Percentiles rank a stretch among this genome's conserved stretches.
phyloP scores from a whole-genome alignment of 2,329 filamentous ascomycete genomes.

The Aspergillus neotritici region DNA sequence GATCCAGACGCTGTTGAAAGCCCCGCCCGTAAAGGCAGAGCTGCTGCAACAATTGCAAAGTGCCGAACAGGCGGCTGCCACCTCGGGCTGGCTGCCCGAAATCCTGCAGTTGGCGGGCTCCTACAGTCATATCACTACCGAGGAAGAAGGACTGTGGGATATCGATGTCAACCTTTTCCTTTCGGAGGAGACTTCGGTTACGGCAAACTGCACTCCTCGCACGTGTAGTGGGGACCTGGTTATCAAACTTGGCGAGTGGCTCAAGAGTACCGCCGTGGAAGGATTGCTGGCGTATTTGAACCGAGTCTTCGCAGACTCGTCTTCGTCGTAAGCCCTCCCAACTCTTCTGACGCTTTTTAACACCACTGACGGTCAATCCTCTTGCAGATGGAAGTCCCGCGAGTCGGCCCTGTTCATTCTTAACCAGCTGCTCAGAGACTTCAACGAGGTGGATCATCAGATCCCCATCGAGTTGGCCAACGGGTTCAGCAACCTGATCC shows the following conservation, averaged over 20 bases:
- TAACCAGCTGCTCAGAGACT: slow-evolving; percentile 77
- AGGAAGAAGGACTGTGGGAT: slow-evolving; percentile 94
- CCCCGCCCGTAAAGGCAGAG: slow-evolving; percentile 80
- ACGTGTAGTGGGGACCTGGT: slow-evolving; percentile 88
- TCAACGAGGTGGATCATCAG: slow-evolving; percentile 67
- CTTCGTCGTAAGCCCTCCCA: slow-evolving; percentile 28
- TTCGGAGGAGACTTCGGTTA: slow-evolving; percentile 89
- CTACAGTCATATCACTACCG: slow-evolving; percentile 83
- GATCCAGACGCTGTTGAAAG: slow-evolving; percentile 82
- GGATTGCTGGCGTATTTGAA: slow-evolving; percentile 73
- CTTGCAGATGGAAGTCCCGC: slow-evolving; percentile 57
- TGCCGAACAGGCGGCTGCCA: slow-evolving; percentile 53
- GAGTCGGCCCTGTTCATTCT: slow-evolving; percentile 81
- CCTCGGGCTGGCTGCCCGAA: slow-evolving; percentile 76
- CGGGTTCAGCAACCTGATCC: slow-evolving; percentile 74
- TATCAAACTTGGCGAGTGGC: slow-evolving; percentile 89
- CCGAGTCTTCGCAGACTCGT: slow-evolving; percentile 57
- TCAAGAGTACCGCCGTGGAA: slow-evolving; percentile 68
- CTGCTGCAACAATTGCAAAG: slow-evolving; percentile 71
- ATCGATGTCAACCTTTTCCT: slow-evolving; percentile 94
- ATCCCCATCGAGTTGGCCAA: slow-evolving; percentile 65
- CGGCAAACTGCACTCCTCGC: slow-evolving; percentile 90
- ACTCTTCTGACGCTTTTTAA: not conserved
- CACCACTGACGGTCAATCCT: slow-evolving; percentile 5
- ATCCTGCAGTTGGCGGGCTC: slow-evolving; percentile 78